Conservation (phyloP, 2,329 filamentous ascomycete species). For the Calonectria henricotiae region DNA sequence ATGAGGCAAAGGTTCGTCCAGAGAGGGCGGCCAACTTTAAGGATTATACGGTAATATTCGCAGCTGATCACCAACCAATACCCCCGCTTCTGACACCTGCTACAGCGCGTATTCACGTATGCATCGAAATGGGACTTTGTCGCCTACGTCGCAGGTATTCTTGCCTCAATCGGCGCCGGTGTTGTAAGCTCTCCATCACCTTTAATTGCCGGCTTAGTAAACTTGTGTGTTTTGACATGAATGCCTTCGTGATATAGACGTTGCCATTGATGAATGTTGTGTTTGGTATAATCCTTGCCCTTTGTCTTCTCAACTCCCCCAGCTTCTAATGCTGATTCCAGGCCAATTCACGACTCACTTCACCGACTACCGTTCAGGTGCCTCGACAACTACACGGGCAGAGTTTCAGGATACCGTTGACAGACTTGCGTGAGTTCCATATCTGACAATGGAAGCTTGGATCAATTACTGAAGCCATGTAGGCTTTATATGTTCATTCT, state of each 20-base stretch:
- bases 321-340: constrained; percentile 39
- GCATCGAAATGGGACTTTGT: constrained; percentile 69
- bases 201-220: neutral
- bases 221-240: constrained; percentile 25
- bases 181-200: constrained; percentile 46
- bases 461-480: constrained; percentile 22
- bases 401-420: constrained; percentile 64
- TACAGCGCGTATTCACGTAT: constrained; percentile 69
- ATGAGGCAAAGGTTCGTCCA: constrained; percentile 59
- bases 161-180: constrained; percentile 70
- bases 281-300: constrained; percentile 62
- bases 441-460: neutral
- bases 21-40: constrained; percentile 64
- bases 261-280: constrained; percentile 74
- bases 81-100: neutral
- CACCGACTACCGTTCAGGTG: constrained; percentile 59
- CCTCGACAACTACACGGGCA: constrained; percentile 53
- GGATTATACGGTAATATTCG: constrained; percentile 61
- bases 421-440: constrained; percentile 61
- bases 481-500: constrained; percentile 80
- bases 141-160: constrained; percentile 64
- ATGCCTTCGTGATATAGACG: constrained; percentile 55
- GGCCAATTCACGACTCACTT: constrained; percentile 67
- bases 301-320: too few species aligned
- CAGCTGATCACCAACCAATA: too few species aligned